Evolutionary conservation across 441 rosid species (phyloP).

Genomic region (Jatropha podagrica): DNA sequence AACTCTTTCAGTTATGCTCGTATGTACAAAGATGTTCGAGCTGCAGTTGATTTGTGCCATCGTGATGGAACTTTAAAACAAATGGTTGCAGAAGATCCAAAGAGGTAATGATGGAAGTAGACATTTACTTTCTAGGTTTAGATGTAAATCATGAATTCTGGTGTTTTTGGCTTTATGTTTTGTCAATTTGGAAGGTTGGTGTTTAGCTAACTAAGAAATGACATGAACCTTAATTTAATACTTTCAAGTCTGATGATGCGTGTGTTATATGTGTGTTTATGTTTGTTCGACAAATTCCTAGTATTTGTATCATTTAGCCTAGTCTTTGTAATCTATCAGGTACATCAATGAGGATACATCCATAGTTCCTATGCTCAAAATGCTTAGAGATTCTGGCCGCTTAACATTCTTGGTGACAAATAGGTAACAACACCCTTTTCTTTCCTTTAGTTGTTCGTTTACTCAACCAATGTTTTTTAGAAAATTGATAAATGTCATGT

Average conservation of each 20-base stretch:
- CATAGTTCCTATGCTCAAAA: slow-evolving; percentile 74
- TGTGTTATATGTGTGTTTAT: not conserved
- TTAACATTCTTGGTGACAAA: slow-evolving; percentile 92
- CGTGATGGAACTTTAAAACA: slow-evolving; percentile 98
- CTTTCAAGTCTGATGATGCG: not conserved
- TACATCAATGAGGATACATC: slow-evolving; percentile 77
- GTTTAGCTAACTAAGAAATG: not conserved
- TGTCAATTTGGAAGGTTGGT: not conserved
- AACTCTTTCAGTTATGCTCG: slow-evolving; percentile 57
- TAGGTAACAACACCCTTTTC: slow-evolving; percentile 43
- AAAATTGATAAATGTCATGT: not conserved
- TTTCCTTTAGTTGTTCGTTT: not conserved
- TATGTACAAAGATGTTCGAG: slow-evolving; percentile 96
- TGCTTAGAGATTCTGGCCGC: slow-evolving; percentile 92
- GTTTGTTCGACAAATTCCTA: not conserved
- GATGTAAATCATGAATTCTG: not conserved
- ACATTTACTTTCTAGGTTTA: not conserved
- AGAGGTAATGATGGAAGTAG: slow-evolving; percentile 41
- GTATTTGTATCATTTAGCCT: not conserved
- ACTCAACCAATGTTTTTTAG: no score
- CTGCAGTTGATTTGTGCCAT: slow-evolving; percentile 98
- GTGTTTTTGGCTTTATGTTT: not conserved
- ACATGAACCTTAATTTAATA: not conserved
- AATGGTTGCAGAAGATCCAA: slow-evolving; percentile 93
- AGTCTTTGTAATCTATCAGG: slow-evolving; percentile 36